phyloP scores from a whole-genome alignment of 768 basidiomycete genomes.

The Dendrothele bispora region DNA sequence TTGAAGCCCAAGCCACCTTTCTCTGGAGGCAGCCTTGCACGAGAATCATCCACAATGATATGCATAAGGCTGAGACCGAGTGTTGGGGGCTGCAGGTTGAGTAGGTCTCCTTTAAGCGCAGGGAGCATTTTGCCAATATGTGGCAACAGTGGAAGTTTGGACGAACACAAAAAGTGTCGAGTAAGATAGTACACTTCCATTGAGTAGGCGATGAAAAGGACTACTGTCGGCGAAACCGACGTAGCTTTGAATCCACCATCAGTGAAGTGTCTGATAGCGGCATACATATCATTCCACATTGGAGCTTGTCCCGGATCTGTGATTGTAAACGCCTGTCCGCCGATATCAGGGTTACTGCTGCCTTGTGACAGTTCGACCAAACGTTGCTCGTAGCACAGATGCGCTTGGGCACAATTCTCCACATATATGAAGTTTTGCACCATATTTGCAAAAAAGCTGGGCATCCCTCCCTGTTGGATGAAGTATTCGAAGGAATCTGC shows the following conservation, averaged over 20 bases:
- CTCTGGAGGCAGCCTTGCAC: slow-evolving; percentile 30
- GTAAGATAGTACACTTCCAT: slow-evolving; percentile 16
- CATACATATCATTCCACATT: slow-evolving; percentile 35
- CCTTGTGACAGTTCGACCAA: slow-evolving; percentile 30
- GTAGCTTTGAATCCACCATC: slow-evolving; percentile 28
- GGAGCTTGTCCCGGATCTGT: slow-evolving; percentile 34
- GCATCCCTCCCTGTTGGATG: slow-evolving; percentile 14
- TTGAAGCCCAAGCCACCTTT: slow-evolving; percentile 38
- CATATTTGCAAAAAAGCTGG: background rate
- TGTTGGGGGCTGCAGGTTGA: slow-evolving; percentile 38
- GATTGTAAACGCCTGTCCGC: slow-evolving; percentile 37
- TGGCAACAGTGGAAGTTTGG: background rate
- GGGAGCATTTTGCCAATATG: slow-evolving; percentile 5
- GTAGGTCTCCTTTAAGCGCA: slow-evolving; percentile 25
- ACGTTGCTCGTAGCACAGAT: slow-evolving; percentile 38
- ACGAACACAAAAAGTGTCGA: slow-evolving; percentile 7
- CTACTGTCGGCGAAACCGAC: slow-evolving; percentile 25
- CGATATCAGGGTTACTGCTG: slow-evolving; percentile 30
- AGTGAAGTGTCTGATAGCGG: slow-evolving; percentile 28
- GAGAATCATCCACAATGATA: slow-evolving; percentile 39
- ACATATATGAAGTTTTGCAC: too few relatives aligned
- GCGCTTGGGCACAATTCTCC: slow-evolving; percentile 40
- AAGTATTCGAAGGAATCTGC: slow-evolving; percentile 40
- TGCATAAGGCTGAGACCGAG: slow-evolving; percentile 34
- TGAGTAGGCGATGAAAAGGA: slow-evolving; percentile 16